phyloP scores from a whole-genome alignment of 169 alveolate genomes.

The Plasmodium gonderi region DNA sequence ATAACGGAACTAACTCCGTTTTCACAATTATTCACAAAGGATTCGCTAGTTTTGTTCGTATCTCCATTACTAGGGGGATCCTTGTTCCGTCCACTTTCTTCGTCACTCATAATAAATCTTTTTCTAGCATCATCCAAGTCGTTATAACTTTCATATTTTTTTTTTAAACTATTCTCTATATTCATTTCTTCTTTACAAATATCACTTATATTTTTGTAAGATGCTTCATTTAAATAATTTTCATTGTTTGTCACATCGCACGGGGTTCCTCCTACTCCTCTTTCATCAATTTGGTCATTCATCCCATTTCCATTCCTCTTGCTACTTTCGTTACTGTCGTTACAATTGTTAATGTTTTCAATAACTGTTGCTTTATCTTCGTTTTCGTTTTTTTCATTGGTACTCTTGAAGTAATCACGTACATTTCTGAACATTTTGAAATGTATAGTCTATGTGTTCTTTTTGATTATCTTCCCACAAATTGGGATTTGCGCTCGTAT shows the following conservation, averaged over 20 bases:
- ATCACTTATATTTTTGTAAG: conserved; percentile 1
- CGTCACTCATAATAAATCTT: not conserved
- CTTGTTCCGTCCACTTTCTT: not conserved
- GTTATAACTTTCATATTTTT: not conserved
- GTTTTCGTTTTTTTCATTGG: conserved; percentile 76
- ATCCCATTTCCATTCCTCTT: not conserved
- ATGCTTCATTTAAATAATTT: not conserved
- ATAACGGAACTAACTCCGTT: not conserved
- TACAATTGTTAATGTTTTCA: not conserved
- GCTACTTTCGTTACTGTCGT: not conserved
- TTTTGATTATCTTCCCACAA: not conserved
- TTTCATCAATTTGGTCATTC: conserved; percentile 23
- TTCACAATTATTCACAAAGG: not conserved
- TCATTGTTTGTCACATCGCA: not conserved
- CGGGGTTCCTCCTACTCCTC: not conserved
- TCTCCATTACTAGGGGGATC: not conserved
- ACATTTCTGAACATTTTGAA: conserved; percentile 49
- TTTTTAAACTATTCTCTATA: not conserved
- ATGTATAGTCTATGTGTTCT: not conserved
- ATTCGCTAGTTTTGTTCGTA: not conserved
- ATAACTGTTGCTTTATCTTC: not conserved
- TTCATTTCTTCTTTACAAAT: not conserved
- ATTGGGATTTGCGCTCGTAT: not conserved
- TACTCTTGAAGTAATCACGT: conserved; percentile 54
- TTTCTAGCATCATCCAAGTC: not conserved